Evolutionary conservation across 441 rosid genomes (phyloP), one percentile per base, ranked within the genome.

Genomic region (Omphalea diandra): DNA sequence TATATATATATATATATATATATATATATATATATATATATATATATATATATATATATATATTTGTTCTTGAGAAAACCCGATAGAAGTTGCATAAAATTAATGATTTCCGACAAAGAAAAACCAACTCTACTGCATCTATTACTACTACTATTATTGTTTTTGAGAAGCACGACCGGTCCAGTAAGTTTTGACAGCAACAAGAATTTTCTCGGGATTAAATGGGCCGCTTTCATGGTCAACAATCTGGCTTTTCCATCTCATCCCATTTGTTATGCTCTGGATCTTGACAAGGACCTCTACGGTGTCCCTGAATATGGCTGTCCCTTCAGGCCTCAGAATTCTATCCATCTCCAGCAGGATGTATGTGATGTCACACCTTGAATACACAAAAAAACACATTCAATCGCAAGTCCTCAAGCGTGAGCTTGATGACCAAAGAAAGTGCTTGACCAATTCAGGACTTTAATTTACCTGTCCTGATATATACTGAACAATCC

Each of bases 191-290:
- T 91, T 94, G 73, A 84, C 92, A 54, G 97, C 92, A 20, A 94
- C 81, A 73, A 94, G 89, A 50, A 94, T 85, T 76, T 94, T 94
- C 90, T 94, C 98, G 0, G 97, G 97, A 76, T 84, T 91, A 74
- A 91, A 94, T 18, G 97, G 98, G 78, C 98, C 98, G 44, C 88
- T 91, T 83, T 94, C 98, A 52, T 94, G 98, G 74, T 94, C 98
- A 79, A 88, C 68, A 43, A 91, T 85, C 67, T 85, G 90, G 81
- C 97, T 90, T 67, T 79, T 83, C 98, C 98, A 91, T 77, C 82
- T 90, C 95, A 94, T 94, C 73, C 97, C 91, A 52, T 84, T 88
- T 7, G 90, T 88, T 76, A 87, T 78, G 53, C 83, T 78, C 81
- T 86, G 86, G n/a, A 94, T 78, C 83, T 91, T 94, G 67, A 86